These are phyloP conservation scores for Blastobotrys ciferrii DNA, from an alignment of 1,139 yeast genomes.

Conservation along the genomic window DNA sequence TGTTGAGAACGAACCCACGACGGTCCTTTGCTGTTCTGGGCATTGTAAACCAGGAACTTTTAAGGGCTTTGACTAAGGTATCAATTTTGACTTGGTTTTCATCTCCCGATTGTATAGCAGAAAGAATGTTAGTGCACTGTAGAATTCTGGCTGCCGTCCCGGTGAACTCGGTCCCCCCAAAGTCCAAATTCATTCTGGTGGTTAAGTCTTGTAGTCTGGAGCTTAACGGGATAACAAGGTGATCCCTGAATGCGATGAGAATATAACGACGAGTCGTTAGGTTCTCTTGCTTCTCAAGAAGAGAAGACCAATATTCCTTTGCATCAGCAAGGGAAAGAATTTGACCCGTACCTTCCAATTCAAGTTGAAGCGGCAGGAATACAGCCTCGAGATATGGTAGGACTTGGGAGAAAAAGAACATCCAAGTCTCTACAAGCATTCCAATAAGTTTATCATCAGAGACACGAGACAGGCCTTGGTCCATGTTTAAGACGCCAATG, in stretches of 20 bases:
- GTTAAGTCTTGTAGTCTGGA: slow-evolving; percentile 48
- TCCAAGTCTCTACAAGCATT: slow-evolving; percentile 48
- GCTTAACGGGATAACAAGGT: slow-evolving; percentile 37
- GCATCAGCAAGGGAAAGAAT: slow-evolving; percentile 33
- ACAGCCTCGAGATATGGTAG: slow-evolving; percentile 59
- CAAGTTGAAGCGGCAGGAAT: slow-evolving; percentile 57
- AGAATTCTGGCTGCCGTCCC: slow-evolving; percentile 43
- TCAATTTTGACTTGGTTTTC: slow-evolving; percentile 54
- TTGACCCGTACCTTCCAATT: slow-evolving; percentile 43
- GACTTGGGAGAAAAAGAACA: slow-evolving; percentile 50
- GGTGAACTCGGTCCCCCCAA: slow-evolving; percentile 21
- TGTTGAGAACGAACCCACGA: slow-evolving; percentile 30
- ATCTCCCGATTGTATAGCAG: slow-evolving; percentile 50
- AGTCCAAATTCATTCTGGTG: slow-evolving; percentile 27
- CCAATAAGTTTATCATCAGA: slow-evolving; percentile 30
- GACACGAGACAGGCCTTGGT: slow-evolving; percentile 30
- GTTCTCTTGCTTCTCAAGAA: slow-evolving; percentile 29
- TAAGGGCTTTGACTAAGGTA: slow-evolving; percentile 36
- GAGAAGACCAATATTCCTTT: slow-evolving; percentile 41
- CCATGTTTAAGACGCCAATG: slow-evolving; percentile 46
- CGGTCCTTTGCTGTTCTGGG: slow-evolving; percentile 35
- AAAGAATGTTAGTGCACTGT: slow-evolving; percentile 57
- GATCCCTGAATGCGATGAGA: slow-evolving; percentile 38
- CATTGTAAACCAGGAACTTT: slow-evolving; percentile 32
- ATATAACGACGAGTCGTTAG: slow-evolving; percentile 37